phyloP scores from a whole-genome alignment of 306 rosid species.

The Medicago arabica region DNA sequence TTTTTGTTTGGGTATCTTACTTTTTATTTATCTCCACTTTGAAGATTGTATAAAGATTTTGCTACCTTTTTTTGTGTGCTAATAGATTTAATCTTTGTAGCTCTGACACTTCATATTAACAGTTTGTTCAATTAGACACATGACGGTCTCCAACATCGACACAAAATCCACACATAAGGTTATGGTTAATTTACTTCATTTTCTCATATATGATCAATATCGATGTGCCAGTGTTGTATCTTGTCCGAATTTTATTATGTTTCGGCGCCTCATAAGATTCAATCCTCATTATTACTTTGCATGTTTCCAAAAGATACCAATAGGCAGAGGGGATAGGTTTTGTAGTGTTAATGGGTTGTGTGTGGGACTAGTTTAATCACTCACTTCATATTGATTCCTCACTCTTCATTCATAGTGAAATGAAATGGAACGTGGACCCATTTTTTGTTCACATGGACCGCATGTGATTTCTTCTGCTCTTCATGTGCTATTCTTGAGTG shows the following conservation, averaged over 20 bases:
- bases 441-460: conserved; percentile 57
- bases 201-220: background rate
- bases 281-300: conserved; percentile 51
- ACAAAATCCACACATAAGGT: too few relatives aligned
- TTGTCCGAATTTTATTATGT: background rate
- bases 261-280: background rate
- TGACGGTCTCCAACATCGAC: background rate
- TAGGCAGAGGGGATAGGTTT: conserved; percentile 37
- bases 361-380: conserved; percentile 39
- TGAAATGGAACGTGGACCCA: conserved; percentile 48
- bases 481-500: conserved; percentile 56
- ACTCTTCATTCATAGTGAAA: conserved; percentile 27
- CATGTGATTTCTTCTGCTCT: conserved; percentile 50
- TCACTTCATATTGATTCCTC: conserved; percentile 39
- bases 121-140: background rate
- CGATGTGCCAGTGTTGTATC: background rate
- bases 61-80: conserved; percentile 26
- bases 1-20: conserved; percentile 29
- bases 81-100: background rate
- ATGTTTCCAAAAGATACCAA: conserved; percentile 52
- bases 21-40: background rate
- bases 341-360: conserved; percentile 32
- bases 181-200: too few relatives aligned
- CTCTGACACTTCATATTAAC: too few relatives aligned
- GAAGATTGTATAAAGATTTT: conserved; percentile 43